Evolutionary conservation across 345 rosid genomes (phyloP), one percentile per base, ranked within the genome.

Genomic region (Ailanthus altissimus): DNA sequence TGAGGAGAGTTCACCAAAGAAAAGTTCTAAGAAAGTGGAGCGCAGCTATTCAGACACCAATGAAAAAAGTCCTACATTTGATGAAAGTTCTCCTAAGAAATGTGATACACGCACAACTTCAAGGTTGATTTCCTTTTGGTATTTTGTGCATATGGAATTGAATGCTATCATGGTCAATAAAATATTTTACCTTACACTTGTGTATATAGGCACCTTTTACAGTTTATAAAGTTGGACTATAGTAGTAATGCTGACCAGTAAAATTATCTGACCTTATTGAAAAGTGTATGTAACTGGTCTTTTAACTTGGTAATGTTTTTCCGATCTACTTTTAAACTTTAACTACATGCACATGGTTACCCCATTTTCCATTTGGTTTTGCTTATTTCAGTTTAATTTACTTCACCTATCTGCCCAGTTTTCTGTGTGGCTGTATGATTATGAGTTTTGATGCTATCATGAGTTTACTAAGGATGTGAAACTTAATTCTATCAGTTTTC

Each of bases 71-170:
- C 82, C 86, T 77, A 81, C 91, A 3, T 87, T 49, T 70, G 81
- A 85, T 25, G 86, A 84, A 58, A 85, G 74, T 74, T 78, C 89
- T 77, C 86, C 83, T 28, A 85, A 79, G 80, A 89, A 92, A 72
- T 77, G 80, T 81, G 85, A 73, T 78, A 74, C 84, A 60, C 88
- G 65, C 78, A 84, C 84, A 77, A 75, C 87, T 83, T 87, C 97
- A 54, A 90, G 98, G 99, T 96, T 82, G 70, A 78, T 53, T 78
- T 50, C 72, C 56, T 50, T n/a, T n/a, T n/a, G n/a, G n/a, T n/a
- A n/a, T n/a, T n/a, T n/a, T n/a, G n/a, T n/a, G n/a, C n/a, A 11
- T 23, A 4, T 67, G 40, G 59, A 57, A 43, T 46, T 76, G 6
- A 43, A 51, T 49, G 69, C 13, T 47, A 62, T 62, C 36, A 26